Conservation (phyloP, 177 flowering plant genomes). For the Telopea speciosissima region DNA sequence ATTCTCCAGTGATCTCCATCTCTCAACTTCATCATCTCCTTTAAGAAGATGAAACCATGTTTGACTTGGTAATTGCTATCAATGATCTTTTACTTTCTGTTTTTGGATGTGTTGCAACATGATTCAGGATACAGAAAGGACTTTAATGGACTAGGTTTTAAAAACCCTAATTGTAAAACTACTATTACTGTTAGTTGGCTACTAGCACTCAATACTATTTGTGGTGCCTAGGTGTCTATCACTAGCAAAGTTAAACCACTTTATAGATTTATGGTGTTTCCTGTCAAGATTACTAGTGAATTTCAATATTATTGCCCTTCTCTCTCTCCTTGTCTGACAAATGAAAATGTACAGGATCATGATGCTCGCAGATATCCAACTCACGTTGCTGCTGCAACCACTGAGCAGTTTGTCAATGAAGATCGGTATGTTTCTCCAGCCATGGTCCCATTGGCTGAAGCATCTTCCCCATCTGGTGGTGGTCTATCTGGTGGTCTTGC, state of each 20-base stretch:
- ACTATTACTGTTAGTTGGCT: not conserved
- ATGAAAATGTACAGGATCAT: slow-evolving; percentile 40
- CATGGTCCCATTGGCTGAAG: slow-evolving; percentile 21
- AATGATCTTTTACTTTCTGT: too few relatives aligned
- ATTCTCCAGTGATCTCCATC: too few relatives aligned
- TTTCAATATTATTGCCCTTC: too few relatives aligned
- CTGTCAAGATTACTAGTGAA: not conserved
- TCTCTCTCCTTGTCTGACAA: too few relatives aligned
- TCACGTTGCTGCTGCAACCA: slow-evolving; percentile 23
- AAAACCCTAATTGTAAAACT: too few relatives aligned
- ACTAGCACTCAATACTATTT: too few relatives aligned
- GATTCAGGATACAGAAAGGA: too few relatives aligned
- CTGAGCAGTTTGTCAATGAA: slow-evolving; percentile 30
- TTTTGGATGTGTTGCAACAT: too few relatives aligned
- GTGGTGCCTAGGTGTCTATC: not conserved
- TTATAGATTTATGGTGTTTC: not conserved
- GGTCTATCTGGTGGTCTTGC: slow-evolving; percentile 90
- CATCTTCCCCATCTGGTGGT: slow-evolving; percentile 83
- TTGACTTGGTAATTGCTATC: too few relatives aligned
- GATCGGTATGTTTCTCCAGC: slow-evolving; percentile 25
- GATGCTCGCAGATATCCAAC: slow-evolving; percentile 27
- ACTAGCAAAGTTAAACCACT: not conserved
- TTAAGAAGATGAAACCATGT: too few relatives aligned
- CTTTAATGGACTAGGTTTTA: too few relatives aligned
- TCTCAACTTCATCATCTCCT: too few relatives aligned